Evolutionary conservation across 2,329 filamentous ascomycete species (phyloP), one percentile per base, ranked within the genome.

Genomic region (Aureobasidium sp.): DNA sequence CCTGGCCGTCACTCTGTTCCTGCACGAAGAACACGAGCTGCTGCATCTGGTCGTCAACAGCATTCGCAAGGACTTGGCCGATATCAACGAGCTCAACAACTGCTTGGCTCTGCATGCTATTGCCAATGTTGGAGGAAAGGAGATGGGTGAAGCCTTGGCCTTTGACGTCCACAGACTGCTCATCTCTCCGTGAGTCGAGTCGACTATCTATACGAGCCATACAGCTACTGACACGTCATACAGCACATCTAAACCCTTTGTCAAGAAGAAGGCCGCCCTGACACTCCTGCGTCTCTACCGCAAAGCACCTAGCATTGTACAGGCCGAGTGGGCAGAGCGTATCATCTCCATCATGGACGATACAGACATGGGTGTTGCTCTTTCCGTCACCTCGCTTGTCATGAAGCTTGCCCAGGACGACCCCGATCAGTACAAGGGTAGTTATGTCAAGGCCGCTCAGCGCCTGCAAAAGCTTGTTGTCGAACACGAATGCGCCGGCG

Each of bases 321-420:
- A 96, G 71, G 89, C 91, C 34, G 92, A 97, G 78, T 99, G 94
- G 94, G 90, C 91, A 8, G 95, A 99, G 78, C 86, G 94, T 58
- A 96, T 99, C 72, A 94, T 99, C 72, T 94, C 94, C n/a, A 81
- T 99, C 45, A 97, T 99, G 92, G 94, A 99, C 73, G 94, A 99
- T 70, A 81, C 85, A 5, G 94, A 99, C 71, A 86, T 97, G 74
- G 94, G 94, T 61, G 94, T 99, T 39, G 91, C 91, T 8, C 81
- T 99, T 29, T 99, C 95, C 0, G 91, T 99, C 48, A 97, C 94
- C 0, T 99, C 94, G 5, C 81, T 99, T 4, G 88, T 99, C 65
- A 96, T 97, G 87, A 88, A 94, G 1, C 77, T 99, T 66, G 90
- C 91, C 3, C 94, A 97, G 75, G 94, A 99, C 70, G 88, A 94